Evolutionary conservation across 1,139 yeast species (phyloP), one percentile per base, ranked within the genome.

Genomic region (Diutina scorzettiae): DNA sequence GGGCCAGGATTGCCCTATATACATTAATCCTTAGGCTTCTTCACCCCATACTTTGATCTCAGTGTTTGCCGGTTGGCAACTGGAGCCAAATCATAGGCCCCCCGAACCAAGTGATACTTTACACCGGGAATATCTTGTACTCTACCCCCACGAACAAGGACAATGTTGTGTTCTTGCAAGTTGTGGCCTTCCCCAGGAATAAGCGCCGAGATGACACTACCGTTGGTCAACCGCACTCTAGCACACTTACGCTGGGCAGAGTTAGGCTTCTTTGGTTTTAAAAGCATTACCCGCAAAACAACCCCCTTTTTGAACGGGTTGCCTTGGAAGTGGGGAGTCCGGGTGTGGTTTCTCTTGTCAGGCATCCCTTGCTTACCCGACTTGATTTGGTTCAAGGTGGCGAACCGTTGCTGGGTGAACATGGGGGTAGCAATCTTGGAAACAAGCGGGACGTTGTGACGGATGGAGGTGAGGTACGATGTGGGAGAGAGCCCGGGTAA

Each of bases 141-240:
- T 71, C 96, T 79, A 16, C 98, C 99, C 21, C 99, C 99, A 60
- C 98, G 77, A 2, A 93, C 95, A 44, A 81, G 76, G 2, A 93
- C 97, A 44, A 91, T 94, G 56, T 94, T 86, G 64, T 93, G 99
- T 63, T 93, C 99, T 65, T 91, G 97, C 36, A 94, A 91, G 56
- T 91, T 91, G 62, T 93, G 98, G 20, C 99, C 98, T 58, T 91
- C 97, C 45, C 99, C 99, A 11, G 97, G 96, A 46, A 93, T 91
- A 59, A 89, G 87, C 3, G 96, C 96, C 43, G 94, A 81, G 17
- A 91, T 75, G 42, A 84, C 81, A 51, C 80, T 81, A 28, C 98
- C 98, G 55, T 85, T 91, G 17, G 95, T 77, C 48, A 93, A 71
- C 61, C 96, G 75, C 24, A 93, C 98, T 68, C 97, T 81, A 51